Conservation (phyloP, 2,329 filamentous ascomycete genomes). For the Claviceps arundinis region DNA sequence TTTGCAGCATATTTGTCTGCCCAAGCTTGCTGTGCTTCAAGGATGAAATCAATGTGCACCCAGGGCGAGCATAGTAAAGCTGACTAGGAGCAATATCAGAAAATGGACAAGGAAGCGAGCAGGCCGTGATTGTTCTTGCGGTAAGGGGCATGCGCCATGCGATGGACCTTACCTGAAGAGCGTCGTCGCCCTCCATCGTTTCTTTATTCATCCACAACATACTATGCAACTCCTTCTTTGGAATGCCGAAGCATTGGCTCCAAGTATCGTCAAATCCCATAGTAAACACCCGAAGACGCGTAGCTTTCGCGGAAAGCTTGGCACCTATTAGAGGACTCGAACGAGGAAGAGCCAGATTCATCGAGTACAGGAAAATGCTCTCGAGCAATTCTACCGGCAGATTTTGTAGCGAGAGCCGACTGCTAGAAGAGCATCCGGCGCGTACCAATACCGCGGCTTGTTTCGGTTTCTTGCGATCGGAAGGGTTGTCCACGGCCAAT, state of each 20-base stretch:
- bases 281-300: slow-evolving; percentile 24
- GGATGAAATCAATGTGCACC: slow-evolving; percentile 29
- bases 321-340: slow-evolving; percentile 30
- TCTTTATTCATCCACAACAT: not conserved
- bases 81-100: slow-evolving; percentile 19
- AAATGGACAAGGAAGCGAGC: not conserved
- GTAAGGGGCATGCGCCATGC: not conserved
- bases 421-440: slow-evolving; percentile 14
- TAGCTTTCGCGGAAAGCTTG: slow-evolving; percentile 29
- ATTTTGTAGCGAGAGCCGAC: slow-evolving; percentile 16
- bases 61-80: slow-evolving; percentile 30
- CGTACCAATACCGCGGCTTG: slow-evolving; percentile 18
- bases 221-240: not conserved
- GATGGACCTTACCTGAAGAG: slow-evolving; percentile 28
- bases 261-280: slow-evolving; percentile 24
- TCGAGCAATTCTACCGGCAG: slow-evolving; percentile 42
- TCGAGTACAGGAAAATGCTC: slow-evolving; percentile 35
- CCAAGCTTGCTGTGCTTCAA: slow-evolving; percentile 36
- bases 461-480: slow-evolving; percentile 14
- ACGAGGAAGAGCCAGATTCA: slow-evolving; percentile 33
- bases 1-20: slow-evolving; percentile 23
- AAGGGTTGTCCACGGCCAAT: slow-evolving; percentile 1
- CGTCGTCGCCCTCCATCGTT: slow-evolving; percentile 21
- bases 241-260: slow-evolving; percentile 22
- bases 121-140: not conserved